phyloP scores from a whole-genome alignment of 2,329 filamentous ascomycete species.

The Coniella lustricola region DNA sequence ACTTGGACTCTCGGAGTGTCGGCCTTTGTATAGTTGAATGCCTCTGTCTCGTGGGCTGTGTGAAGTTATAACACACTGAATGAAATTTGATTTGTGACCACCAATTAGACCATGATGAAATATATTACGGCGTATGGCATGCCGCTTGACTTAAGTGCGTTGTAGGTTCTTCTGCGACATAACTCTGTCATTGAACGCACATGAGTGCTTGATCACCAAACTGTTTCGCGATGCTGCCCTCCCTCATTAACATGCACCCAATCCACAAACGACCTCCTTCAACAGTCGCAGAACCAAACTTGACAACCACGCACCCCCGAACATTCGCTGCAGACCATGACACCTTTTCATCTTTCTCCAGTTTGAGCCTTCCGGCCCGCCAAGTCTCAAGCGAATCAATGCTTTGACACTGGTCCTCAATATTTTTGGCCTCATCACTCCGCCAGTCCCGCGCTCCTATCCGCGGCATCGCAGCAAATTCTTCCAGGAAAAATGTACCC shows the following conservation, averaged over 20 bases:
- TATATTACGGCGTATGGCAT: too few species aligned
- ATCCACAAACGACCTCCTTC: conserved; percentile 80
- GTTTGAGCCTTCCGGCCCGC: conserved; percentile 46
- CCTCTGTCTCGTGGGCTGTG: too few species aligned
- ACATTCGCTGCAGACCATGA: conserved; percentile 79
- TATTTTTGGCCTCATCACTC: conserved; percentile 38
- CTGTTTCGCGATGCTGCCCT: conserved; percentile 60
- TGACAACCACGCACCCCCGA: conserved; percentile 79
- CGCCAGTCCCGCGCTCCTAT: conserved; percentile 78
- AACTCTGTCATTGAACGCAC: conserved; percentile 53
- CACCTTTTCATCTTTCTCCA: conserved; percentile 54
- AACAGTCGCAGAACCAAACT: conserved; percentile 77
- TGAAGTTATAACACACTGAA: too few species aligned
- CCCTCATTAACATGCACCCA: conserved; percentile 62
- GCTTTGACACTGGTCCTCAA: conserved; percentile 30
- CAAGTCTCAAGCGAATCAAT: conserved; percentile 37
- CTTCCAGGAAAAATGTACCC: conserved; percentile 66
- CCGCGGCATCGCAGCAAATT: conserved; percentile 72
- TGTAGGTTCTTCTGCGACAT: background rate
- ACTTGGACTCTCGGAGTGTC: background rate
- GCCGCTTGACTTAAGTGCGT: too few species aligned
- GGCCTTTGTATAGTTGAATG: background rate
- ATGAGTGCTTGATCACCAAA: conserved; percentile 80
- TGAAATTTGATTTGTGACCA: too few species aligned
- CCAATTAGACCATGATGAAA: too few species aligned